These are phyloP conservation scores for Saturnispora kantuleensis DNA, from an alignment of 805 yeast genomes.

Conservation along the genomic window DNA sequence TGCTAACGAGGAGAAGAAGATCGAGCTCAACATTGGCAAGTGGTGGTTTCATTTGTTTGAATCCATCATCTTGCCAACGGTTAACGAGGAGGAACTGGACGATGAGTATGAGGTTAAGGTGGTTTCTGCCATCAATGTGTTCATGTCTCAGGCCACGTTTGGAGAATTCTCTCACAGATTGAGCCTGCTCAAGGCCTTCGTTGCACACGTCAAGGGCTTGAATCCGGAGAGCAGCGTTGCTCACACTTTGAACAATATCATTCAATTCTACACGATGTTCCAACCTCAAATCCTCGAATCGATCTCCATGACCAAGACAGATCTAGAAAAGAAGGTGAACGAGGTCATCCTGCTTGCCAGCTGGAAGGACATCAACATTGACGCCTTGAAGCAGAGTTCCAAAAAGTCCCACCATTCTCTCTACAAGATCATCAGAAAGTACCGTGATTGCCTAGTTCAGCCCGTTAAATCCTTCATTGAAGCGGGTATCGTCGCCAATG, in stretches of 20 bases:
- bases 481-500: slow-evolving; percentile 34
- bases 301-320: slow-evolving; percentile 37
- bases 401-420: slow-evolving; percentile 76
- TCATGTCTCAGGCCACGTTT: slow-evolving; percentile 60
- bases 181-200: slow-evolving; percentile 53
- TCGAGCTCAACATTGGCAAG: slow-evolving; percentile 46
- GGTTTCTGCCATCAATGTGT: slow-evolving; percentile 57
- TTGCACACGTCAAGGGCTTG: slow-evolving; percentile 36
- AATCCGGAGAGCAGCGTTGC: slow-evolving; percentile 20
- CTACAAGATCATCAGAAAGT: slow-evolving; percentile 76
- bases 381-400: slow-evolving; percentile 90
- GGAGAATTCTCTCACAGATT: slow-evolving; percentile 68
- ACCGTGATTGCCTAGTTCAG: slow-evolving; percentile 49
- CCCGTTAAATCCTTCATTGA: slow-evolving; percentile 50
- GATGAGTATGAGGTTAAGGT: slow-evolving; percentile 27
- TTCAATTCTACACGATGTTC: slow-evolving; percentile 62
- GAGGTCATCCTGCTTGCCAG: slow-evolving; percentile 86
- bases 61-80: slow-evolving; percentile 48
- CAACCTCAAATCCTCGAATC: slow-evolving; percentile 35
- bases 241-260: slow-evolving; percentile 45
- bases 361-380: slow-evolving; percentile 94
- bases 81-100: slow-evolving; percentile 32
- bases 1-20: slow-evolving; percentile 44
- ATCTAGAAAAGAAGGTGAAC: slow-evolving; percentile 65
- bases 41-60: slow-evolving; percentile 95